Evolutionary conservation across 345 rosid genomes (phyloP), one percentile per base, ranked within the genome.

Genomic region (Camelina neglecta): DNA sequence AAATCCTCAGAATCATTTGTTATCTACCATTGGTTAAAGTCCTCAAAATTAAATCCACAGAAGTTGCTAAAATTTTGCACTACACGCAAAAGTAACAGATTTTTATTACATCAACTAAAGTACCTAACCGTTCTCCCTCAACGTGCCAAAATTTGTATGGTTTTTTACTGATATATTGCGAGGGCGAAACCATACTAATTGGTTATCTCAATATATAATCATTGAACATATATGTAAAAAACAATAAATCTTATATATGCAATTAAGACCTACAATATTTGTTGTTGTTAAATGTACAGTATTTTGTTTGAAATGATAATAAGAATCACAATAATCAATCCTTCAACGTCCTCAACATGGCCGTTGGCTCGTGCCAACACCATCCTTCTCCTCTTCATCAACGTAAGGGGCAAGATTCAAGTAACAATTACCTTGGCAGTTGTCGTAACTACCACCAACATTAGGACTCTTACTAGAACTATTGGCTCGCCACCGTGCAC

Each of bases 371-470:
- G 81, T 61, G 21, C 81, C 81, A 60, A 67, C 78, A 49, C 65
- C 74, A 54, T 67, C 70, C 7, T 59, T 33, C 31, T 83, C 88
- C 36, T 87, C 88, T 33, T 75, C 83, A 20, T 57, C 23, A 12
- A 86, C 66, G 48, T 84, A 86, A 44, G 91, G 88, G 12, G 87
- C 86, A 79, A 93, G 85, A 82, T 93, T 93, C 72, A 93, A 68
- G 71, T 91, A 93, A 60, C 80, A 75, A 0, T 76, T 80, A 21
- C 77, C 80, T 54, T 63, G 26, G 45, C 3, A 31, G 12, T 35
- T 54, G 57, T 75, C 76, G 33, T 58, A 38, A 20, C 18, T 78
- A 73, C 60, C 9, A 72, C 48, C 74, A 60, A n/a, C 24, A 9
- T 67, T 58, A 51, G 12, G 65, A 60, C 12, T 73, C 8, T 36